These are phyloP conservation scores for Phialemoniopsis sp. DNA, from an alignment of 2,329 filamentous ascomycete species.

Conservation along the genomic window DNA sequence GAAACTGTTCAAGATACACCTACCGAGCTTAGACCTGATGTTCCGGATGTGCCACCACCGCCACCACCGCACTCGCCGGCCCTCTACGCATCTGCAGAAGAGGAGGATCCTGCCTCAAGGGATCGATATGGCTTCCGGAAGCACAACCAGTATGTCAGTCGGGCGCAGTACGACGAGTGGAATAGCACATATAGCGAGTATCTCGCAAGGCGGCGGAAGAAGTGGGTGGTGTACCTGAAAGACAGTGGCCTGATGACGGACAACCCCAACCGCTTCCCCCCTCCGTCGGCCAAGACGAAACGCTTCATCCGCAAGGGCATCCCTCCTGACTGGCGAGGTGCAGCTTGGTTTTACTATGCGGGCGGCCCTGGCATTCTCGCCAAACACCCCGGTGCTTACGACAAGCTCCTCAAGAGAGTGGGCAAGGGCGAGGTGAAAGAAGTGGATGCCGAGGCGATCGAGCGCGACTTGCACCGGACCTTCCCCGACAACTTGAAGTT, in stretches of 20 bases:
- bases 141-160: constrained; percentile 70
- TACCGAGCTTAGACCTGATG: too few species aligned
- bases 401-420: constrained; percentile 57
- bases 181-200: constrained; percentile 71
- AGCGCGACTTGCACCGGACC: constrained; percentile 87
- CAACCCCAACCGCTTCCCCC: constrained; percentile 72
- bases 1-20: too few species aligned
- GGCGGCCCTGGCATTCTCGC: constrained; percentile 77
- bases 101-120: constrained; percentile 49
- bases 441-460: constrained; percentile 83
- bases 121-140: constrained; percentile 95
- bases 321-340: constrained; percentile 89
- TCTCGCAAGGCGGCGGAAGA: constrained; percentile 68
- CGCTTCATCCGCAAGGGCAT: constrained; percentile 91
- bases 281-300: constrained; percentile 78
- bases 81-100: constrained; percentile 24
- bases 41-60: too few species aligned
- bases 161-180: constrained; percentile 80
- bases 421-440: constrained; percentile 49
- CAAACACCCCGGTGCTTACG: constrained; percentile 74
- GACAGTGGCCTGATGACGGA: constrained; percentile 71
- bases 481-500: constrained; percentile 94
- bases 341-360: constrained; percentile 95
- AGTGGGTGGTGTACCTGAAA: constrained; percentile 77
- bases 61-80: too few species aligned